Base-by-base conservation (phyloP, 2,329 filamentous ascomycete species). In the Acarospora socialis region DNA sequence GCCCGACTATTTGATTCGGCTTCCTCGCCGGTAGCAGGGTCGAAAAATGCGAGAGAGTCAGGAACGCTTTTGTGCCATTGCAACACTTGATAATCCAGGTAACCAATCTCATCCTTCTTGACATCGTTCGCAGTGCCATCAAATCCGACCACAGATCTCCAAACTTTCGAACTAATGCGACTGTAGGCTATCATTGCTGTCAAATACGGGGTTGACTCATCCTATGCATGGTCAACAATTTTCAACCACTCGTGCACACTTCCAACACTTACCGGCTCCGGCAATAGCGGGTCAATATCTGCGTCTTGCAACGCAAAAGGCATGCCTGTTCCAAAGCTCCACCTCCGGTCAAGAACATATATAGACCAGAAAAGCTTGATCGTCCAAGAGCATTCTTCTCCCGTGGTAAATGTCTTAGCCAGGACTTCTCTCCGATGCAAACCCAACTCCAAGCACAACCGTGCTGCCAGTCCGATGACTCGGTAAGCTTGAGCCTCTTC, bases 401-500 rank as follows among this genome's bases (percentile, higher is more conserved):
- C 73, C 40, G 79, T 70, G 5, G 65, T 56, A 28, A 87, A 81
- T 12, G 65, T 62, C 36, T 69, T 71, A 32, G 74, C 60, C 36
- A 92, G 65, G 0, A 77, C 81, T 41, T 82, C 77, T 35, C 73
- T 69, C 24, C 81, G 71, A 57, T 93, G 82, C n/a, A 93, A 64
- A 2, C 84, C 86, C 37, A 92, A 61, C 51, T 84, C 80, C 17
- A 83, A 58, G 40, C 81, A 92, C 52, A 90, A 68, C 4, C 84
- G 70, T 9, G 79, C 73, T 3, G 84, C 80, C 39, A 92, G 68
- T 2, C 86, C 86, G 50, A 92, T 86, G 26, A 90, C 67, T 8
- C 86, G 73, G 77, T 87, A 94, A 0, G 83, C 80, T 32, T 90
- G 67, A 3, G 79, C 68, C 52, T 94, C 86, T 41, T 93, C 81